phyloP scores from a whole-genome alignment of 257 asterid species.

The Solanum ossicruentum region DNA sequence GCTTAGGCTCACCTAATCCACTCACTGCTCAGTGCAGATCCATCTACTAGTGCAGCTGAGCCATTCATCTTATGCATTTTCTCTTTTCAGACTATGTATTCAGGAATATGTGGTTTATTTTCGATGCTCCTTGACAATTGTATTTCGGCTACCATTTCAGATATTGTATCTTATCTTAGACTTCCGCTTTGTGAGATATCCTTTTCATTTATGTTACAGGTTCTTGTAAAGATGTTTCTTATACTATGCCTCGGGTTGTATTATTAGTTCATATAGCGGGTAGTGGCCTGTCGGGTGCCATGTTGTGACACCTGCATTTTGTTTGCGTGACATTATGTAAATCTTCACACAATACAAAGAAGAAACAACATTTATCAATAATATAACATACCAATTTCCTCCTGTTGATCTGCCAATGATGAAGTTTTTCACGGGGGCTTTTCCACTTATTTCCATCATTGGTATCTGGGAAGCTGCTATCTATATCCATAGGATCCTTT shows the following conservation, averaged over 20 bases:
- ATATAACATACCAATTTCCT: constrained; percentile 11
- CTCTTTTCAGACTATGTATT: background rate
- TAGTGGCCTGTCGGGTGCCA: background rate
- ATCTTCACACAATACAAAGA: background rate
- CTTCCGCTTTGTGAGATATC: background rate
- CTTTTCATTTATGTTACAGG: background rate
- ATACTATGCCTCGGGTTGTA: background rate
- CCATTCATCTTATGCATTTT: background rate
- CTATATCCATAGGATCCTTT: background rate
- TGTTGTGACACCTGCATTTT: background rate
- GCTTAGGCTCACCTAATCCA: background rate
- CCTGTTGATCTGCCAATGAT: constrained; percentile 29
- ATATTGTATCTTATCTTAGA: background rate
- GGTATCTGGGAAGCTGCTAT: background rate
- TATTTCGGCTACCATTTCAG: background rate
- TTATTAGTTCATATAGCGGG: background rate
- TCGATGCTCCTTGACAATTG: background rate
- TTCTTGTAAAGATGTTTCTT: background rate
- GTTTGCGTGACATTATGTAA: background rate
- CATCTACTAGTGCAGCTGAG: background rate
- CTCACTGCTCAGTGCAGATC: background rate
- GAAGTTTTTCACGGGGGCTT: constrained; percentile 24
- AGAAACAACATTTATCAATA: background rate
- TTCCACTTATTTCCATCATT: background rate
- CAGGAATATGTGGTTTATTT: background rate